Percentiles rank a stretch among this genome's conserved stretches.
These are phyloP conservation scores for Erucastrum elatum DNA, from an alignment of 345 rosid genomes.

Conservation along the genomic window DNA sequence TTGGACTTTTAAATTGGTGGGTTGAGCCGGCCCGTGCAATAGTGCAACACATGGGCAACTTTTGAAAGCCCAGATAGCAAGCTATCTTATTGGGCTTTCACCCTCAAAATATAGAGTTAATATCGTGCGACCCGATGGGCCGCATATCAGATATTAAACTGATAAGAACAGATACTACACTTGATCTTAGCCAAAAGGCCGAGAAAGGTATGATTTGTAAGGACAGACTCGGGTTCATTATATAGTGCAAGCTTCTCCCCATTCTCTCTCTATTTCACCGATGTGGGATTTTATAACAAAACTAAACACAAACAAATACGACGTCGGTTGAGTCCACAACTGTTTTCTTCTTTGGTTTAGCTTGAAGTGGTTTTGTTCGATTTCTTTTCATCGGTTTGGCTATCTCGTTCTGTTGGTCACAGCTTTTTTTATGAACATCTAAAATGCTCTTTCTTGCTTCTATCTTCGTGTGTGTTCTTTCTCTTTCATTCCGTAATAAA, in stretches of 20 bases:
- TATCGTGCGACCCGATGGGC: slow-evolving; percentile 33
- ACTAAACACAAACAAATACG: background rate
- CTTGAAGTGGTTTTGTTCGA: background rate
- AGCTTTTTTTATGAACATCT: background rate
- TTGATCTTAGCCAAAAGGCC: slow-evolving; percentile 76
- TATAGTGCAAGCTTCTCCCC: background rate
- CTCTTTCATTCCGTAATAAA: too few relatives aligned
- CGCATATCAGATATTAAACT: slow-evolving; percentile 64
- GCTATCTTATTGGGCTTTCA: background rate
- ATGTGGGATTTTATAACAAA: slow-evolving; percentile 21
- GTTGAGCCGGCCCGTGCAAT: background rate
- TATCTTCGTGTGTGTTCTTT: too few relatives aligned
- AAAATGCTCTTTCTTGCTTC: background rate
- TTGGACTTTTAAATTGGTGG: background rate
- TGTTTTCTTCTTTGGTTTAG: background rate
- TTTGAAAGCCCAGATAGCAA: slow-evolving; percentile 20
- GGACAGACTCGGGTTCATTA: background rate
- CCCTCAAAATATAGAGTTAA: slow-evolving; percentile 32
- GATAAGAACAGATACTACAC: slow-evolving; percentile 69
- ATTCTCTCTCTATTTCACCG: background rate
- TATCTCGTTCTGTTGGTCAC: background rate
- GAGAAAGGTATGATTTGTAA: slow-evolving; percentile 51
- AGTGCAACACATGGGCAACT: background rate
- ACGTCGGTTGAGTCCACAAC: background rate
- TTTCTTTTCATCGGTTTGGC: background rate